A percentile compares a stretch with the other conserved stretches of the same genome.
Conservation (phyloP, 2,329 filamentous ascomycete genomes). For the Beauveria varroae region DNA sequence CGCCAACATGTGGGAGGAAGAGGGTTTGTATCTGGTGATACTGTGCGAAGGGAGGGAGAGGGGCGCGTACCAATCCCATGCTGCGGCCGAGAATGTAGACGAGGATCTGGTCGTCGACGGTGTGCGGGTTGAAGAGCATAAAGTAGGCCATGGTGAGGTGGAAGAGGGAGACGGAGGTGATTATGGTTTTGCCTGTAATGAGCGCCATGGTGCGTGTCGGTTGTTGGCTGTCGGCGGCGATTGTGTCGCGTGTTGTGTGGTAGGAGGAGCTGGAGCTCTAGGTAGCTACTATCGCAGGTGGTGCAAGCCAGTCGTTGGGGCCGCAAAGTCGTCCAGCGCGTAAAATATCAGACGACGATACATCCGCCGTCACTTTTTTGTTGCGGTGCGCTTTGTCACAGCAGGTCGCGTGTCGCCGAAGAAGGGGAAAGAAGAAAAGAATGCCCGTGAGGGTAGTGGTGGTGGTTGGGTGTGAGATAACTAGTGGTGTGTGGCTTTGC, state of each 20-base stretch:
- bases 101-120: slow-evolving; percentile 69
- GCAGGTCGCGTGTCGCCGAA: background rate
- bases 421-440: background rate
- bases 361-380: background rate
- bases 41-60: background rate
- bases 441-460: background rate
- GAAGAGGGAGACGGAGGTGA: slow-evolving; percentile 75
- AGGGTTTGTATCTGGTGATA: background rate
- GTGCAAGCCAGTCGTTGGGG: background rate
- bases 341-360: background rate
- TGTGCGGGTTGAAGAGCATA: slow-evolving; percentile 65
- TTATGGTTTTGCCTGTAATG: slow-evolving; percentile 71
- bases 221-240: background rate
- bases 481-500: background rate
- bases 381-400: background rate
- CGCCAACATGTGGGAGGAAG: background rate
- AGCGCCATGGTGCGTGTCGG: slow-evolving; percentile 55
- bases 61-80: slow-evolving; percentile 62
- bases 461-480: background rate
- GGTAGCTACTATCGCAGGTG: background rate
- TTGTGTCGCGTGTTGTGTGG: background rate
- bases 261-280: no score
- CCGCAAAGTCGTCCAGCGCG: background rate
- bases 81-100: slow-evolving; percentile 77
- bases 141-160: slow-evolving; percentile 79